These are phyloP conservation scores for Nepenthes gracilis DNA, from an alignment of 148 eudicot species.

Conservation along the genomic window DNA sequence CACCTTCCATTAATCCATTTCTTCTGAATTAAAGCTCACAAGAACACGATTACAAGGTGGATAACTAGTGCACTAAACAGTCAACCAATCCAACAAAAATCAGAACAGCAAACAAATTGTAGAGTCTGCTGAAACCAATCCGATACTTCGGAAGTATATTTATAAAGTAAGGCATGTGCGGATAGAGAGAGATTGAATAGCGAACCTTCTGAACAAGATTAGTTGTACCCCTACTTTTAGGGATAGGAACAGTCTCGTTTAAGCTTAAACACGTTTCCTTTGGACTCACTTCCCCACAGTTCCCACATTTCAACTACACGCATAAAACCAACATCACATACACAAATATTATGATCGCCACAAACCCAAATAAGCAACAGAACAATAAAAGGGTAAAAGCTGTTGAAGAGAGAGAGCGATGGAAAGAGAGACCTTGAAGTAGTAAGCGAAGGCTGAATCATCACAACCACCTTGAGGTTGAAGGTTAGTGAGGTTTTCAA, in stretches of 20 bases:
- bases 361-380: not conserved
- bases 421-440: constrained; percentile 53
- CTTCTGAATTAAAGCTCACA: not conserved
- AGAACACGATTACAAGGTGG: not conserved
- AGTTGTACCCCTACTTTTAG: constrained; percentile 37
- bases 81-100: not conserved
- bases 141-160: too few relatives aligned
- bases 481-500: constrained; percentile 63
- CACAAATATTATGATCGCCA: not conserved
- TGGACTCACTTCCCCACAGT: constrained; percentile 70
- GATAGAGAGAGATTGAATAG: constrained; percentile 1
- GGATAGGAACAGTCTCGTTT: constrained; percentile 45
- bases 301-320: constrained; percentile 68
- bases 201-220: constrained; percentile 78
- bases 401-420: not conserved
- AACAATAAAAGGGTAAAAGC: not conserved
- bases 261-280: constrained; percentile 64
- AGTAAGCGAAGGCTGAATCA: constrained; percentile 62
- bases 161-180: not conserved
- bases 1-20: not conserved
- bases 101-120: too few relatives aligned
- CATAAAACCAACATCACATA: not conserved
- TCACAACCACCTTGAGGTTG: constrained; percentile 76
- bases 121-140: too few relatives aligned
- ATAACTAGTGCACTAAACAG: not conserved